Conservation (phyloP, 306 rosid species). For the Dalbergia cultrata region DNA sequence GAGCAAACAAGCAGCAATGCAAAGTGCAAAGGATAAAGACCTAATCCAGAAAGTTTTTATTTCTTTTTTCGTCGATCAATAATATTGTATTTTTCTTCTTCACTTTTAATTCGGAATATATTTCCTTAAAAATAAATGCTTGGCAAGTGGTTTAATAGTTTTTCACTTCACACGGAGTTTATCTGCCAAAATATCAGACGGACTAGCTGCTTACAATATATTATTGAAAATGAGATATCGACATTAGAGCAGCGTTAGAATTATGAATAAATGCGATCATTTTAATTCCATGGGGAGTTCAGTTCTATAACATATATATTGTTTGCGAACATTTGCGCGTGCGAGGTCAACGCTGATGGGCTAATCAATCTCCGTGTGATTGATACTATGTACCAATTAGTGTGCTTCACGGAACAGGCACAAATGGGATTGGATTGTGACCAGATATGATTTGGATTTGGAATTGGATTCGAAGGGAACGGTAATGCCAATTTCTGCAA, state of each 20-base stretch:
- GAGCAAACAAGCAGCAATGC: background rate
- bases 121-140: background rate
- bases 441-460: background rate
- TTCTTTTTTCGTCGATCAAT: background rate
- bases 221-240: too few relatives aligned
- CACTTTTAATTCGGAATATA: background rate
- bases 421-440: background rate
- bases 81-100: background rate
- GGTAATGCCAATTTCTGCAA: background rate
- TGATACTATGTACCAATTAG: background rate
- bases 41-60: background rate
- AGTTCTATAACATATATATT: background rate
- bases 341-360: background rate
- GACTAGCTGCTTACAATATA: too few relatives aligned
- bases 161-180: background rate
- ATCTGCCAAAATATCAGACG: background rate
- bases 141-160: background rate
- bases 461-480: background rate
- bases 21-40: background rate
- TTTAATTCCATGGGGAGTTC: background rate
- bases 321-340: background rate
- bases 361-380: background rate
- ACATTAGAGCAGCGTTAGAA: background rate
- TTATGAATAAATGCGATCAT: background rate
- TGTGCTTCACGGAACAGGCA: slow-evolving; percentile 10